A percentile compares a stretch with the other conserved stretches of the same genome.
Conservation (phyloP, 352 stramenopile genomes). For the Thalassiosira hispida region DNA sequence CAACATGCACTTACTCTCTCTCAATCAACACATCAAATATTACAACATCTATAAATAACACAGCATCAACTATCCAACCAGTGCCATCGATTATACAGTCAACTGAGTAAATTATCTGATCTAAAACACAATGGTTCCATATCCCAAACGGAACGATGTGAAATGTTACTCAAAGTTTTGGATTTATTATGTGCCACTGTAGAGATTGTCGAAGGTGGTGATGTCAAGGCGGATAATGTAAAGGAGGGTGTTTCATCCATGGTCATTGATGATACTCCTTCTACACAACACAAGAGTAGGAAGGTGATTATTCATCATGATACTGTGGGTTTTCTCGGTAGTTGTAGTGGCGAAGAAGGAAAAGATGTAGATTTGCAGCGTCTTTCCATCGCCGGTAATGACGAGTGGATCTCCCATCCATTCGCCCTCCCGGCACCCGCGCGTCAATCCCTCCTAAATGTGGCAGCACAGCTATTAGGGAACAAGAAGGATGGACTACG, state of each 20-base stretch:
- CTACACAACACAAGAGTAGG: constrained; percentile 15
- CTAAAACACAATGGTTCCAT: constrained; percentile 70
- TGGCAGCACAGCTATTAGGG: constrained; percentile 63
- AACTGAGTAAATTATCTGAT: constrained; percentile 66
- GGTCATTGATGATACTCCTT: constrained; percentile 22
- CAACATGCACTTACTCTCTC: no score
- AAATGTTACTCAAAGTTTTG: constrained; percentile 77
- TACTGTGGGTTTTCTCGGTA: constrained; percentile 62
- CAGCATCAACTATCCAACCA: constrained; percentile 40
- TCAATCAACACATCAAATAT: constrained; percentile 10
- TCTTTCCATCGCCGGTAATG: no score
- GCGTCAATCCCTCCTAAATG: constrained; percentile 66
- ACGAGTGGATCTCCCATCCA: constrained; percentile 54
- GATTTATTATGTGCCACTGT: constrained; percentile 66
- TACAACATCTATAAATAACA: neutral
- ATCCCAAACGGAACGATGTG: constrained; percentile 53
- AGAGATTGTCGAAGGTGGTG: constrained; percentile 20
- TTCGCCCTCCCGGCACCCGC: constrained; percentile 77
- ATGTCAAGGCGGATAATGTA: neutral
- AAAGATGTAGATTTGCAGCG: no score
- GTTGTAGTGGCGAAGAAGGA: neutral
- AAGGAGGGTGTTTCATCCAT: constrained; percentile 30
- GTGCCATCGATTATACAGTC: constrained; percentile 68
- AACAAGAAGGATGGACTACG: constrained; percentile 73
- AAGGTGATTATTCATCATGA: constrained; percentile 66